A percentile compares a stretch with the other conserved stretches of the same genome.
Conservation (phyloP, 2,329 filamentous ascomycete genomes). For the Rhinocladiella mackenziei region DNA sequence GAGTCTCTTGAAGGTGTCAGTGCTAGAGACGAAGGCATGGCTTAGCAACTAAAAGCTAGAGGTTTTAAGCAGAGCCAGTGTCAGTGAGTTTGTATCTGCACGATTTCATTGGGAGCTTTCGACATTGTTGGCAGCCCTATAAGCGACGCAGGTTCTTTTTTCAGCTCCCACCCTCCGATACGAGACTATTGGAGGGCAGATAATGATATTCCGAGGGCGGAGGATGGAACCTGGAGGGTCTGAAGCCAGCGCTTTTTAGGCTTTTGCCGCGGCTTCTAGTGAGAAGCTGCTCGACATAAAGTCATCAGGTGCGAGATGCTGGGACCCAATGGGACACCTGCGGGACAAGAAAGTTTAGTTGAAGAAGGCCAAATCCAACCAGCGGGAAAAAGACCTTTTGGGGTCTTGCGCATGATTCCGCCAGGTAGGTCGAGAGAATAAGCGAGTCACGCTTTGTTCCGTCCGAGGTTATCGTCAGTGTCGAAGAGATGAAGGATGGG, state of each 20-base stretch:
- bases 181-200: constrained; percentile 15
- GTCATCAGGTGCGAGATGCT: neutral
- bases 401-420: too few relatives aligned
- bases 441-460: too few relatives aligned
- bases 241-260: too few relatives aligned
- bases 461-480: too few relatives aligned
- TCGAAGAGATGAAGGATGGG: too few relatives aligned
- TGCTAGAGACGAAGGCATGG: too few relatives aligned
- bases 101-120: constrained; percentile 2
- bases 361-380: constrained; percentile 1
- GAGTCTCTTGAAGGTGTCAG: constrained; percentile 19
- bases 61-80: constrained; percentile 2
- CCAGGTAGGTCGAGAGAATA: too few relatives aligned
- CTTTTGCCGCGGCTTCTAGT: too few relatives aligned
- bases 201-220: constrained; percentile 2
- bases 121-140: constrained; percentile 16
- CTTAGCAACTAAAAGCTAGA: constrained; percentile 1
- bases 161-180: constrained; percentile 14
- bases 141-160: constrained; percentile 16
- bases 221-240: neutral
- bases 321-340: constrained; percentile 11
- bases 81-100: constrained; percentile 14
- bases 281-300: too few relatives aligned
- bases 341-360: neutral
- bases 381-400: too few relatives aligned